Conservation (phyloP, 768 basidiomycete species). For the Fibroporia radiculosa region DNA sequence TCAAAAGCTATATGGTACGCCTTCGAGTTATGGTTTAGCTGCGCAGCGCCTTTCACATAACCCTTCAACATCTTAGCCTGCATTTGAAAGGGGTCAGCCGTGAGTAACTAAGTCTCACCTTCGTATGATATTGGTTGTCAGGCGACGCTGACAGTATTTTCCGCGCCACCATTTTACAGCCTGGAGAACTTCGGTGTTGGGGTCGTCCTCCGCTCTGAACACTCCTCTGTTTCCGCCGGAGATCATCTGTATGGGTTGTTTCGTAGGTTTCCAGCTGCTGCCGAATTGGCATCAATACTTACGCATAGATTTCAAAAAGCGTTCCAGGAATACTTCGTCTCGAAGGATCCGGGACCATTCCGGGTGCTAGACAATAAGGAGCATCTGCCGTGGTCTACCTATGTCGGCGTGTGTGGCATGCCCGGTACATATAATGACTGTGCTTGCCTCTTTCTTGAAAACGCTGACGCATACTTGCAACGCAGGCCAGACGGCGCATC, state of each 20-base stretch:
- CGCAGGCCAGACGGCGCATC: slow-evolving; percentile 20
- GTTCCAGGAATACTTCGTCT: slow-evolving; percentile 36
- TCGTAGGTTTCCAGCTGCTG: slow-evolving; percentile 23
- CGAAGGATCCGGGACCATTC: slow-evolving; percentile 6
- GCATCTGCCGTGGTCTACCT: slow-evolving; percentile 40
- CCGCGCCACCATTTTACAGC: slow-evolving; percentile 9
- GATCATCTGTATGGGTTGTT: slow-evolving; percentile 20
- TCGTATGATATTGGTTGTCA: background rate
- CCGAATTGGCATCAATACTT: slow-evolving; percentile 29
- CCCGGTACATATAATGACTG: slow-evolving; percentile 16
- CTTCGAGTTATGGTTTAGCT: background rate
- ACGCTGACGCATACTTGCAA: background rate
- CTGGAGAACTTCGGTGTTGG: slow-evolving; percentile 19
- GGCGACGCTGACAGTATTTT: background rate
- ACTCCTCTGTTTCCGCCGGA: slow-evolving; percentile 12
- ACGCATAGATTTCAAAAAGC: slow-evolving; percentile 24
- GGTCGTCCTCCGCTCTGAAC: slow-evolving; percentile 21
- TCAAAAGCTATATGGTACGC: slow-evolving; percentile 12
- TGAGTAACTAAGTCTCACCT: background rate
- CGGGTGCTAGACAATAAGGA: slow-evolving; percentile 32
- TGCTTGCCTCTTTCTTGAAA: too few relatives aligned
- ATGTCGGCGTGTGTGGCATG: slow-evolving; percentile 45
- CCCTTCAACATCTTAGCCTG: background rate
- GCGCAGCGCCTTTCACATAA: background rate
- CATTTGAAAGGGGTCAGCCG: background rate